These are phyloP conservation scores for Corinectria fuckeliana DNA, from an alignment of 2,329 filamentous ascomycete species.

Conservation along the genomic window DNA sequence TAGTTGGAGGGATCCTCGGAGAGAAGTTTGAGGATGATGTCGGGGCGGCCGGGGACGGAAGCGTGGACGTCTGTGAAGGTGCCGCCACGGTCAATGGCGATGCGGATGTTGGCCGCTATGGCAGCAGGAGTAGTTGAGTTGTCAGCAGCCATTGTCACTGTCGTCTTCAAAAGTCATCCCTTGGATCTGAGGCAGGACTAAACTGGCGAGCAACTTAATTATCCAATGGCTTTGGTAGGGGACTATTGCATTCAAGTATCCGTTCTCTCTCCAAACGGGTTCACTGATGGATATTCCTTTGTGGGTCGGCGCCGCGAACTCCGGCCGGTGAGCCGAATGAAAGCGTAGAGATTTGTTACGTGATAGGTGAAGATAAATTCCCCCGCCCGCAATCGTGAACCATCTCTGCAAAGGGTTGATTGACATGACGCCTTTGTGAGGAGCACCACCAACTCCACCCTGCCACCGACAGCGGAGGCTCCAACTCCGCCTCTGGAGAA, in stretches of 20 bases:
- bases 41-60: conserved; percentile 68
- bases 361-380: background rate
- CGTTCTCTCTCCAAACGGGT: background rate
- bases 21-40: conserved; percentile 74
- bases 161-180: background rate
- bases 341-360: conserved; percentile 3
- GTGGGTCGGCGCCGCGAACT: background rate
- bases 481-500: background rate
- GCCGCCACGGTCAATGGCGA: conserved; percentile 46
- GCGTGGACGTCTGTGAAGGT: conserved; percentile 77
- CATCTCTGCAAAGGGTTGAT: background rate
- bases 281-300: background rate
- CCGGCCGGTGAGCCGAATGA: background rate
- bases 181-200: background rate
- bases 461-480: conserved; percentile 3
- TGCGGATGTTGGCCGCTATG: conserved; percentile 32
- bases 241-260: background rate
- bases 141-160: conserved; percentile 15
- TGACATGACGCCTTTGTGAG: background rate
- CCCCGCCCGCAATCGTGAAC: background rate
- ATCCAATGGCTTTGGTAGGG: background rate
- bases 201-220: background rate
- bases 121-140: conserved; percentile 2
- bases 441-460: conserved; percentile 4
- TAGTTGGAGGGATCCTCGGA: conserved; percentile 76